These are phyloP conservation scores for Auriscalpium microsporum DNA, from an alignment of 768 basidiomycete species.

Conservation along the genomic window DNA sequence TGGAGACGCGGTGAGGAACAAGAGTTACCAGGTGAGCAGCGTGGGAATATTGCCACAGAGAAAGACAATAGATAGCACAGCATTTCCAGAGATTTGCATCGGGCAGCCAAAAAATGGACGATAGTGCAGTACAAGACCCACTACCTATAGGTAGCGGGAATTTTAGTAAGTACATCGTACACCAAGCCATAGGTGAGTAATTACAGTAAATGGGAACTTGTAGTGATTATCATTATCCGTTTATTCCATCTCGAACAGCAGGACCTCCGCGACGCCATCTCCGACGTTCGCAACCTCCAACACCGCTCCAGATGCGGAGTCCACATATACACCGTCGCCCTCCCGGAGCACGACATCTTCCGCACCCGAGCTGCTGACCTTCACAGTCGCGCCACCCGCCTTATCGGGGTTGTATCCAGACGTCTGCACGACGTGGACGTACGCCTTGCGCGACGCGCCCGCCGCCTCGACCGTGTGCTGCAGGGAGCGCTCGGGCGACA, in stretches of 20 bases:
- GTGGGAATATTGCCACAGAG: too few relatives aligned
- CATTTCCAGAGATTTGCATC: too few relatives aligned
- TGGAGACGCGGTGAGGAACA: too few relatives aligned
- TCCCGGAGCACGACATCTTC: slow-evolving; percentile 56
- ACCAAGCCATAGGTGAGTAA: too few relatives aligned
- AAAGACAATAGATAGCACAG: too few relatives aligned
- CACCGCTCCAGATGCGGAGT: slow-evolving; percentile 36
- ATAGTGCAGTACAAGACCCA: too few relatives aligned
- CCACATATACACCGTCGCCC: slow-evolving; percentile 81
- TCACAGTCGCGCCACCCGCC: slow-evolving; percentile 51
- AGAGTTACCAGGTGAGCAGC: too few relatives aligned
- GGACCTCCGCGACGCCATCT: slow-evolving; percentile 56
- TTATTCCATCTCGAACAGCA: slow-evolving; percentile 69
- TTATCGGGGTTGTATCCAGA: slow-evolving; percentile 64
- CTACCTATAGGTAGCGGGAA: too few relatives aligned
- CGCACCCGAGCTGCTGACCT: slow-evolving; percentile 33
- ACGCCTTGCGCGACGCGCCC: slow-evolving; percentile 45
- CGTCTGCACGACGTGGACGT: slow-evolving; percentile 81
- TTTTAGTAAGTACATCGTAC: too few relatives aligned
- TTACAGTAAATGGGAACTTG: neutral
- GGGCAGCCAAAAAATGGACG: too few relatives aligned
- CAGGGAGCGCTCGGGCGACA: slow-evolving; percentile 49
- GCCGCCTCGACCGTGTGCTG: slow-evolving; percentile 36
- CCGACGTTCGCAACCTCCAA: slow-evolving; percentile 56
- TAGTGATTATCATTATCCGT: neutral